Evolutionary conservation across 768 basidiomycete genomes (phyloP).

Genomic region (Boletus coccyginus): DNA sequence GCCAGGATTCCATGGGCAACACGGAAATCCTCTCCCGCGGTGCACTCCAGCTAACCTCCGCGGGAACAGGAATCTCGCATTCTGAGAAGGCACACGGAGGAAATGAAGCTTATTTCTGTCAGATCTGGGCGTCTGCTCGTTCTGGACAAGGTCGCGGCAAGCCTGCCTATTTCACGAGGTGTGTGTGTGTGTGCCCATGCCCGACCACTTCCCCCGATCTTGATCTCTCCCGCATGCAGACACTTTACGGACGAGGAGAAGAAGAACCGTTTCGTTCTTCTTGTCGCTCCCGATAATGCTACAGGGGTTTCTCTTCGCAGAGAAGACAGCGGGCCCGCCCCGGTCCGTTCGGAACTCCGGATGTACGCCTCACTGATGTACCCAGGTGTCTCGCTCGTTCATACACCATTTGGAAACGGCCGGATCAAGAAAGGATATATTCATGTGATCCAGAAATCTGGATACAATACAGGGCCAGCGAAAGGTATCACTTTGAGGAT

Average conservation of each 20-base stretch:
- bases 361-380: conserved; percentile 77
- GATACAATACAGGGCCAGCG: conserved; percentile 62
- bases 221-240: conserved; percentile 23
- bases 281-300: conserved; percentile 72
- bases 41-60: conserved; percentile 86
- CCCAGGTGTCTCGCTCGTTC: conserved; percentile 49
- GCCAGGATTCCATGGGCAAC: conserved; percentile 92
- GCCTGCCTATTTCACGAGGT: conserved; percentile 86
- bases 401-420: conserved; percentile 43
- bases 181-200: not conserved
- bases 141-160: conserved; percentile 20
- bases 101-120: conserved; percentile 55
- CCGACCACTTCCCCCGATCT: not conserved
- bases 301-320: conserved; percentile 58
- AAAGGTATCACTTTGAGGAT: conserved; percentile 60
- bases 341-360: conserved; percentile 65
- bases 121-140: conserved; percentile 65
- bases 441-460: conserved; percentile 83
- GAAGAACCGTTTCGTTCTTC: conserved; percentile 59
- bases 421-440: conserved; percentile 66
- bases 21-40: conserved; percentile 86
- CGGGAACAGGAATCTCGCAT: conserved; percentile 90
- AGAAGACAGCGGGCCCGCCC: conserved; percentile 76
- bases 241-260: conserved; percentile 85
- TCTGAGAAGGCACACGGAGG: conserved; percentile 59